Conservation (phyloP, 2,329 filamentous ascomycete species). For the Trichoderma citrinoviride region DNA sequence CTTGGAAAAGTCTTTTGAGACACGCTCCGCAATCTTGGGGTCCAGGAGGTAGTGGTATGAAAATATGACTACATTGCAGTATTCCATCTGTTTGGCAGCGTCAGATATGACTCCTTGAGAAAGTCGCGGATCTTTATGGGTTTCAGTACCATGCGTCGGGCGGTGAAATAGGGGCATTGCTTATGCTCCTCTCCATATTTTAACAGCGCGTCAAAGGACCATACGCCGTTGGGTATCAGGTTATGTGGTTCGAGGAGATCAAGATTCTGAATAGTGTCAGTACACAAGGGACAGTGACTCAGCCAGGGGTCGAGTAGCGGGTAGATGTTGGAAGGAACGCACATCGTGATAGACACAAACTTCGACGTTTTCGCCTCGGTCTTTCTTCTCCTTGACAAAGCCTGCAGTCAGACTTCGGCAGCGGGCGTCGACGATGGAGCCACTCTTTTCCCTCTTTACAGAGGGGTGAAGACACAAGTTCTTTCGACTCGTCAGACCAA, state of each 20-base stretch:
- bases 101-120: background rate
- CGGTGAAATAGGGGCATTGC: constrained; percentile 96
- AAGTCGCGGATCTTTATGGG: background rate
- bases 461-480: constrained; percentile 95
- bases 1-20: constrained; percentile 93
- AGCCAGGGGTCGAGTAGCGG: background rate
- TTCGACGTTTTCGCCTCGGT: constrained; percentile 89
- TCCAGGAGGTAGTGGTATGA: constrained; percentile 98
- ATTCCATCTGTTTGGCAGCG: constrained; percentile 70
- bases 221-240: constrained; percentile 89
- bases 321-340: constrained; percentile 29
- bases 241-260: constrained; percentile 94
- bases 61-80: constrained; percentile 99
- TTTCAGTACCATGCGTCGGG: constrained; percentile 76
- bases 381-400: constrained; percentile 97
- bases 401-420: constrained; percentile 94
- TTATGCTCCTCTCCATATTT: constrained; percentile 92
- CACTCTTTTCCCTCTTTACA: constrained; percentile 95
- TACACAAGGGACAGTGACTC: too few species aligned
- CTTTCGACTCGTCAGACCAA: constrained; percentile 93
- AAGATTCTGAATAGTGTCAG: constrained; percentile 61
- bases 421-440: constrained; percentile 87
- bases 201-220: constrained; percentile 86
- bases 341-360: constrained; percentile 94
- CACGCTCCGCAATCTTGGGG: constrained; percentile 93